Evolutionary conservation across 768 basidiomycete genomes (phyloP), one percentile per base, ranked within the genome.

Genomic region (Dendrothele bispora): DNA sequence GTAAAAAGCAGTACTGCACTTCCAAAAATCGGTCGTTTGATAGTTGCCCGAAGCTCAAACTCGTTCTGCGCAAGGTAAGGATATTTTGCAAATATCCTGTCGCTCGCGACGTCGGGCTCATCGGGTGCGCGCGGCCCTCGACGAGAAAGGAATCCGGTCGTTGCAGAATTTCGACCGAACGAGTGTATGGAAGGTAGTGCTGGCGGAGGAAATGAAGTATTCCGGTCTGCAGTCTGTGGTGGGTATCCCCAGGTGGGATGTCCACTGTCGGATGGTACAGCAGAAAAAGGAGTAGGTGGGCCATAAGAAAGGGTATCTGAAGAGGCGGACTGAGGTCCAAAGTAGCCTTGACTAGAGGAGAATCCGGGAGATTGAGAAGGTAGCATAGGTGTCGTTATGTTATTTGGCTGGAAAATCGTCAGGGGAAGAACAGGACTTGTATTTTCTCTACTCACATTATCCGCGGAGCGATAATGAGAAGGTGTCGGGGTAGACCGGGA

Each of bases 181-280:
- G 78, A 70, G 39, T 77, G 75, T 48, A 80, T 77, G 20, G 80
- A 78, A 4, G 79, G 78, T 28, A 83, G 66, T 38, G 74, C 70
- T 1, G 78, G 74, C 43, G 77, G 73, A 34, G 75, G 70, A 55
- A 68, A 78, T 22, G 62, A 67, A n/a, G 68, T 69, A 62, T 62
- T 80, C 55, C 69, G 80, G 58, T 73, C 72, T 47, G 72, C 54
- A 50, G 63, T n/a, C n/a, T n/a, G 48, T 49, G 76, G 61, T 49
- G 68, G 53, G 56, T 86, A 87, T 7, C 69, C 77, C 85, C 86
- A 88, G 29, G 74, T 61, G 24, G 80, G 68, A 10, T 75, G 54
- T 27, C 74, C 65, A n/a, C n/a, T 48, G 74, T 41, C 36, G 49
- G 39, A 67, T 72, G 74, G 55, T 76, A 72, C 6, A 71, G 59